Conservation (phyloP, 441 rosid genomes). For the Croton laevigatus region DNA sequence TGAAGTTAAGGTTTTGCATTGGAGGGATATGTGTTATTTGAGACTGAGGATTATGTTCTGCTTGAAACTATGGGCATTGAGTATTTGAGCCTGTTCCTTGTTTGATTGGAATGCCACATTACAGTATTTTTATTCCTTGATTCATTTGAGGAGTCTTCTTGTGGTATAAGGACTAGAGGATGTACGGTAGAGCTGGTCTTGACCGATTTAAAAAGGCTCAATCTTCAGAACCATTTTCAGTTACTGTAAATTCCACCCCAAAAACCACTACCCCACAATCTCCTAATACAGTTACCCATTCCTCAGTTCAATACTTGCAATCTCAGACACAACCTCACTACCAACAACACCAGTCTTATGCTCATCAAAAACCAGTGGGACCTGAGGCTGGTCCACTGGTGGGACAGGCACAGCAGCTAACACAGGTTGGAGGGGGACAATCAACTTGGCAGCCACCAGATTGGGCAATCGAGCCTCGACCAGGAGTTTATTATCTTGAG, state of each 20-base stretch:
- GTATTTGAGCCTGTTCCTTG: slow-evolving; percentile 2
- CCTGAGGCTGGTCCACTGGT: slow-evolving; percentile 42
- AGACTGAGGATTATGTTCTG: slow-evolving; percentile 13
- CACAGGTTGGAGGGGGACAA: slow-evolving; percentile 81
- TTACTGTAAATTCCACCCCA: slow-evolving; percentile 45
- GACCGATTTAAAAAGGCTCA: slow-evolving; percentile 92
- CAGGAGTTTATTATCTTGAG: slow-evolving; percentile 78
- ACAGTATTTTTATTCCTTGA: background rate
- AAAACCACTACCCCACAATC: slow-evolving; percentile 30
- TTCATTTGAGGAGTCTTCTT: slow-evolving; percentile 7
- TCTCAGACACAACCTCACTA: slow-evolving; percentile 29
- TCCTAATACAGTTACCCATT: slow-evolving; percentile 24
- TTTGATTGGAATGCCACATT: slow-evolving; percentile 1
- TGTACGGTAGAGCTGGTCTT: slow-evolving; percentile 92
- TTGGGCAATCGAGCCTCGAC: slow-evolving; percentile 92
- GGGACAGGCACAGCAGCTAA: slow-evolving; percentile 47
- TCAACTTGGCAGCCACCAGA: slow-evolving; percentile 98
- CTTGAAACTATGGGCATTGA: slow-evolving; percentile 10
- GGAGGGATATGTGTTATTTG: slow-evolving; percentile 3
- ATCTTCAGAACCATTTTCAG: slow-evolving; percentile 87
- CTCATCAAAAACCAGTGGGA: slow-evolving; percentile 27
- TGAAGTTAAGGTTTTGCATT: slow-evolving; percentile 26
- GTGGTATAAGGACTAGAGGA: slow-evolving; percentile 28
- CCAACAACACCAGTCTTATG: slow-evolving; percentile 34
- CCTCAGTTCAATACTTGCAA: slow-evolving; percentile 37